Percentiles rank a stretch among this genome's conserved stretches.
Conservation (phyloP, 176 grass and related monocot species). For the Oryza glumipatula region DNA sequence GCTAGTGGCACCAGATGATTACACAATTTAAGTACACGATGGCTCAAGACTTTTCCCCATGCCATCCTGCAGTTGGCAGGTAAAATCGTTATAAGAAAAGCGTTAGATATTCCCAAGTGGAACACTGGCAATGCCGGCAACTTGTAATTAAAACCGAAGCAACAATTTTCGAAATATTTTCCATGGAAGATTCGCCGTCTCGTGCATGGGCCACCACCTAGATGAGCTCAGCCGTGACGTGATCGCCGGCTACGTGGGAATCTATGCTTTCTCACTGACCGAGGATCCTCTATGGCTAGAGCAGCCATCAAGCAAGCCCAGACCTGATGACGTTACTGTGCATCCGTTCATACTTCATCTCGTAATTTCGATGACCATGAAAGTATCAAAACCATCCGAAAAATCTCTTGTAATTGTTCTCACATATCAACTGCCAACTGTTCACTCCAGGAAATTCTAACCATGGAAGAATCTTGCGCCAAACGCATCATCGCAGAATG, state of each 20-base stretch:
- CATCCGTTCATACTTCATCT: background rate
- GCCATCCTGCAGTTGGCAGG: background rate
- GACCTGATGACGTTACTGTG: too few relatives aligned
- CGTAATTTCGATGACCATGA: background rate
- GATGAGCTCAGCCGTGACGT: constrained; percentile 40
- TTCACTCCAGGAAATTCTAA: constrained; percentile 8
- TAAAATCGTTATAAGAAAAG: background rate
- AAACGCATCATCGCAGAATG: background rate
- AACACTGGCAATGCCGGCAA: constrained; percentile 3
- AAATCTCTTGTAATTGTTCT: background rate
- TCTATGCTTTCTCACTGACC: constrained; percentile 9
- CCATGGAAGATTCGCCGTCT: constrained; percentile 25
- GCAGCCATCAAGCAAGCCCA: background rate
- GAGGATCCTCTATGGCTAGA: constrained; percentile 23
- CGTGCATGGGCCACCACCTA: background rate
- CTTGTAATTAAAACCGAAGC: background rate
- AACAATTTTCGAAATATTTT: constrained; percentile 12
- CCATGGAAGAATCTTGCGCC: constrained; percentile 3
- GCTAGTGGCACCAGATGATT: background rate
- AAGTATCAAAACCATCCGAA: background rate
- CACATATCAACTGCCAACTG: background rate
- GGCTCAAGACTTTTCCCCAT: background rate
- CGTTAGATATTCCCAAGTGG: background rate
- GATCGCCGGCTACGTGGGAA: background rate
- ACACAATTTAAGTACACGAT: background rate